Evolutionary conservation across 768 basidiomycete genomes (phyloP).

Genomic region (Mycena galopus): DNA sequence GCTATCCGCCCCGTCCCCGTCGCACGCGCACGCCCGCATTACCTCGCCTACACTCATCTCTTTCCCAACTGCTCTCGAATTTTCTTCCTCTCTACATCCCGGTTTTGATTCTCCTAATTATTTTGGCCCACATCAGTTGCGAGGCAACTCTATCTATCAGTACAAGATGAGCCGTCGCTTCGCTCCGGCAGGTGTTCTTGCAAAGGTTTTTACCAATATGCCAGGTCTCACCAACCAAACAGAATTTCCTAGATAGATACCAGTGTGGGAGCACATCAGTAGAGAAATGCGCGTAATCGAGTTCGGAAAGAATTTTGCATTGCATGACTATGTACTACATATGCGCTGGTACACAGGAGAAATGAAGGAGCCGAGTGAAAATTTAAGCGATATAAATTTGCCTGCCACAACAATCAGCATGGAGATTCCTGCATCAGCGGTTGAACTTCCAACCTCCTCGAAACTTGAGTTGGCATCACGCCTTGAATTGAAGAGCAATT

Average conservation of each 20-base stretch:
- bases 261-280: constrained; percentile 9
- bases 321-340: constrained; percentile 13
- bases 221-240: neutral
- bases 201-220: no score
- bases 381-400: neutral
- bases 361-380: neutral
- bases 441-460: no score
- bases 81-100: no score
- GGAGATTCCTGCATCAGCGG: no score
- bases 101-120: no score
- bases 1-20: neutral
- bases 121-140: no score
- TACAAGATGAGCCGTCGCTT: constrained; percentile 4
- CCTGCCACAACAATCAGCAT: no score
- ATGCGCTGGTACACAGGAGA: constrained; percentile 8
- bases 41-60: neutral
- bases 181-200: constrained; percentile 5
- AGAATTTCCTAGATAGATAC: neutral
- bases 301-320: no score
- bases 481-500: no score
- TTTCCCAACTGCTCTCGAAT: neutral
- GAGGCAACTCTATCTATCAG: no score
- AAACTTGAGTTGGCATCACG: no score
- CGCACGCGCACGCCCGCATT: neutral
- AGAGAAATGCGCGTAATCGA: no score